phyloP scores from a whole-genome alignment of 1,139 yeast genomes.

The Pichia sp. region DNA sequence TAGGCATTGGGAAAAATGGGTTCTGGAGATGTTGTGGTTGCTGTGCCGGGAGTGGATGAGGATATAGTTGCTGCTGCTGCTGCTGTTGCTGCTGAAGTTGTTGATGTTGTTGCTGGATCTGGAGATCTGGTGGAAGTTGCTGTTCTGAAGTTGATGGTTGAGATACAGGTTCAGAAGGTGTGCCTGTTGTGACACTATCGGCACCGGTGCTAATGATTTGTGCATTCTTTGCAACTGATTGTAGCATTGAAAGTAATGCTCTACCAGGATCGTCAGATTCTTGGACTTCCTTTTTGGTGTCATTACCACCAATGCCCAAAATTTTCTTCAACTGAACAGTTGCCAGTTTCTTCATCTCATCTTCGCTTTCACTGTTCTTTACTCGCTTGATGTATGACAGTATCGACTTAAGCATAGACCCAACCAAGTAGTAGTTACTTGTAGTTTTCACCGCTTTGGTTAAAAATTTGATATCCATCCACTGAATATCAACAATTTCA shows the following conservation, averaged over 20 bases:
- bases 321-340: slow-evolving; percentile 61
- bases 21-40: slow-evolving; percentile 6
- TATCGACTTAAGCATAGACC: slow-evolving; percentile 60
- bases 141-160: neutral
- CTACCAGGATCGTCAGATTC: slow-evolving; percentile 62
- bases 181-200: slow-evolving; percentile 1
- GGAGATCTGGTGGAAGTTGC: neutral
- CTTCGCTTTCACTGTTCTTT: slow-evolving; percentile 45
- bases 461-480: slow-evolving; percentile 51
- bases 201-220: slow-evolving; percentile 16
- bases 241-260: slow-evolving; percentile 63
- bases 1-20: slow-evolving; percentile 27
- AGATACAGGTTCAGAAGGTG: slow-evolving; percentile 9
- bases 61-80: slow-evolving; percentile 15
- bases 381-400: slow-evolving; percentile 49
- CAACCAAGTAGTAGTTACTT: slow-evolving; percentile 53
- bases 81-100: slow-evolving; percentile 16
- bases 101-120: slow-evolving; percentile 6
- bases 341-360: slow-evolving; percentile 51
- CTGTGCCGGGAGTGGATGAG: slow-evolving; percentile 12
- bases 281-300: slow-evolving; percentile 1
- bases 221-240: slow-evolving; percentile 40
- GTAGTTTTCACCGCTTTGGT: slow-evolving; percentile 34
- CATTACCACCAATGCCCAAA: slow-evolving; percentile 42
- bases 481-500: slow-evolving; percentile 71